Conservation (phyloP, 805 yeast species). For the Komagataella mondaviorum region DNA sequence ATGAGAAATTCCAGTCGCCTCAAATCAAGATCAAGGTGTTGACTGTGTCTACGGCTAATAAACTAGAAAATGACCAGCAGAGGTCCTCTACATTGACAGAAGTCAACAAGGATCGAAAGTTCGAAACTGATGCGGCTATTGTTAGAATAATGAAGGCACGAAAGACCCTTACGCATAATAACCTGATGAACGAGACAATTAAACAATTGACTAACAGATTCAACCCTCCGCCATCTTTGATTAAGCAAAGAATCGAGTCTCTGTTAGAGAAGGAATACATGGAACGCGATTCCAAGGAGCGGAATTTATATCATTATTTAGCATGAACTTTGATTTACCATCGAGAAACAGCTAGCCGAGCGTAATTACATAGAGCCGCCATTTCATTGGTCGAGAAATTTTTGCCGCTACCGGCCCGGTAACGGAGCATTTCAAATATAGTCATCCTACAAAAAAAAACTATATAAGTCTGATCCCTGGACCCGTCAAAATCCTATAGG, state of each 20-base stretch:
- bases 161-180: conserved; percentile 45
- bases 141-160: conserved; percentile 81
- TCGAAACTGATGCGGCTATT: conserved; percentile 72
- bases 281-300: conserved; percentile 51
- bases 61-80: conserved; percentile 40
- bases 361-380: not conserved
- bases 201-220: conserved; percentile 50
- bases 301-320: conserved; percentile 50
- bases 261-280: conserved; percentile 74
- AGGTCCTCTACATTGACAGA: conserved; percentile 37
- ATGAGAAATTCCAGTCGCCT: conserved; percentile 55
- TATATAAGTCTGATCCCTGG: not conserved
- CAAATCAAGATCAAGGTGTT: conserved; percentile 60
- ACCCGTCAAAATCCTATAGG: not conserved
- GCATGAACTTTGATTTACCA: conserved; percentile 24
- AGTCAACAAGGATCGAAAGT: conserved; percentile 48
- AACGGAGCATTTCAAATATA: not conserved
- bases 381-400: not conserved
- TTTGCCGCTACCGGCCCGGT: not conserved
- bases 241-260: conserved; percentile 62
- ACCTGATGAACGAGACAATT: conserved; percentile 52
- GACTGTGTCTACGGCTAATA: conserved; percentile 36
- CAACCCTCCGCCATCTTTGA: conserved; percentile 50
- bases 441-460: not conserved
- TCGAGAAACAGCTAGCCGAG: not conserved